Base-by-base conservation (phyloP, 2,329 filamentous ascomycete genomes). In the Curvularia lunata region DNA sequence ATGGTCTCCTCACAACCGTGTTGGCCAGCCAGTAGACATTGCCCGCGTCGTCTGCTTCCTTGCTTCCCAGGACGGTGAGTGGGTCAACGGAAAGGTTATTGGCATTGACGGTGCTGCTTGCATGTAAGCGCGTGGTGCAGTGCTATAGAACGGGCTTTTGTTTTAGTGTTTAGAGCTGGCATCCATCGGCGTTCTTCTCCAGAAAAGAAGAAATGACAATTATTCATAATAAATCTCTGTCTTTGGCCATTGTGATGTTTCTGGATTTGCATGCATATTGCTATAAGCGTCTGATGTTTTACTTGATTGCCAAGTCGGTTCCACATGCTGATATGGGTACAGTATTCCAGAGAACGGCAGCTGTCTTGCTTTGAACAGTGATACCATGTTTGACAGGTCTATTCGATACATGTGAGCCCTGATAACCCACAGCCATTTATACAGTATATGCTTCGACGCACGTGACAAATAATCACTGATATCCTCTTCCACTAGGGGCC, bases 1-100 rank as follows among this genome's bases (percentile, higher is more conserved):
- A 59, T 88, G 86, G 85, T 88, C 85, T 18, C 86, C 87, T 37
- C 80, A 87, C 66, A 82, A 83, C 78, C 85, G 87, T 70, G 86
- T 88, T 58, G 87, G 87, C 64, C 85, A 88, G 63, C 87, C 87
- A 56, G 84, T 88, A 70, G 87, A 89, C 72, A 85, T 90, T 73
- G 87, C 87, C 61, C 84, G 86, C 60, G 85, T 88, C 18, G 86
- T 88, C 55, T 85, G 83, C 78, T 80, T 85, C 81, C 66, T 88
- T 75, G 73, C 86, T 67, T 75, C 84, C 73, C 77, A 88, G 79
- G 77, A 87, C 75, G 74, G 85, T 73, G 80, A 88, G 70, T 83
- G 72, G 82, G 78, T 83, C 59, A 83, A 83, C 71, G 81, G 81
- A 71, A 83, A 83, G 78, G 79, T 83, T 70, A 80, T 83, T 62